Percentiles rank a stretch among this genome's conserved stretches.
Conservation (phyloP, 805 yeast species). For the Dipodascopsis uninucleata region DNA sequence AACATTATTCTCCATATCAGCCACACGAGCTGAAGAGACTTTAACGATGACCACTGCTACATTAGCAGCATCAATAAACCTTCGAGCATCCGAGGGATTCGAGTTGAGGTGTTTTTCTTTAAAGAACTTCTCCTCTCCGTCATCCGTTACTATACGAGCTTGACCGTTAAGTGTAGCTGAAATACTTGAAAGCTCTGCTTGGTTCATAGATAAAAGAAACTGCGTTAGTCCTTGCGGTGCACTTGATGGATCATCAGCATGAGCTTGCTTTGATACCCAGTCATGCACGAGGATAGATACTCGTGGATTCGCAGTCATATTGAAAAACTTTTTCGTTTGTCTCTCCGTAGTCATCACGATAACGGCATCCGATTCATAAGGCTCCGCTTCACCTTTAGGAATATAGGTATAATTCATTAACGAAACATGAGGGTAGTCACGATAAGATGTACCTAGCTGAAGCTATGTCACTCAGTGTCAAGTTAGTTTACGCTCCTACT, state of each 20-base stretch:
- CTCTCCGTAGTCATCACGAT: conserved; percentile 71
- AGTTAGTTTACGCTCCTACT: neutral
- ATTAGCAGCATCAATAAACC: conserved; percentile 61
- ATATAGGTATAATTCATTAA: conserved; percentile 85
- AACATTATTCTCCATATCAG: conserved; percentile 67
- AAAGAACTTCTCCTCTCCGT: conserved; percentile 55
- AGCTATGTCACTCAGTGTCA: conserved; percentile 45
- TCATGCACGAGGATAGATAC: conserved; percentile 87
- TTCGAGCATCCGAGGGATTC: conserved; percentile 60
- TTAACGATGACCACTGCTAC: conserved; percentile 63
- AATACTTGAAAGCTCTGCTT: conserved; percentile 69
- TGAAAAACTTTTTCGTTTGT: conserved; percentile 68
- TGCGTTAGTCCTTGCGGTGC: conserved; percentile 45
- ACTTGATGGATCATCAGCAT: conserved; percentile 1
- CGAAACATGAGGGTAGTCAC: conserved; percentile 78
- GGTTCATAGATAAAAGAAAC: conserved; percentile 71
- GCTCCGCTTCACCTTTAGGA: conserved; percentile 34
- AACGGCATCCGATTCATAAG: conserved; percentile 43
- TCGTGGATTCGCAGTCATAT: conserved; percentile 64
- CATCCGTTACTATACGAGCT: conserved; percentile 52
- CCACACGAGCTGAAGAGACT: conserved; percentile 67
- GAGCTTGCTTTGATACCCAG: conserved; percentile 60
- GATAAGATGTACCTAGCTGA: conserved; percentile 77
- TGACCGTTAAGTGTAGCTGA: conserved; percentile 78
- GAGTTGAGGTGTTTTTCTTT: conserved; percentile 57